phyloP scores from a whole-genome alignment of 1,284 basidiomycete species.

The Fomitopsis pinicola region DNA sequence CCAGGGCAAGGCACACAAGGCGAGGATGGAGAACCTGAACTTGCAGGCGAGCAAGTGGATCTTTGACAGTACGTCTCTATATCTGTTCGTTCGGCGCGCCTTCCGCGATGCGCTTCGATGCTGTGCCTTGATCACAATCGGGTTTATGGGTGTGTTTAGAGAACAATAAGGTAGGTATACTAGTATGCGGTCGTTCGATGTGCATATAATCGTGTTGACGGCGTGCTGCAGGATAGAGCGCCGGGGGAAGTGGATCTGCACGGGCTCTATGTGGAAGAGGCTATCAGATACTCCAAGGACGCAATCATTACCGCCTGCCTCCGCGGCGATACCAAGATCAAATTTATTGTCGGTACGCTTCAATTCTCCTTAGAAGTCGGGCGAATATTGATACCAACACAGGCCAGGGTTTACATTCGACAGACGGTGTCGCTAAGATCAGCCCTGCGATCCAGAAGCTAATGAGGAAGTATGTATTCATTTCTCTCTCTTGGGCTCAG shows the following conservation, averaged over 20 bases:
- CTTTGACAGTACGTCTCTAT: slow-evolving; percentile 54
- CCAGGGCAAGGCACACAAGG: slow-evolving; percentile 80
- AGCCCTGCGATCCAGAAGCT: slow-evolving; percentile 91
- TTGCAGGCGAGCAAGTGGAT: slow-evolving; percentile 89
- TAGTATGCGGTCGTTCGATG: not conserved
- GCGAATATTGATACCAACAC: not conserved
- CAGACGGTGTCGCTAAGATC: slow-evolving; percentile 79
- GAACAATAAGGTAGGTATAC: slow-evolving; percentile 66
- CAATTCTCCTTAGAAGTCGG: not conserved
- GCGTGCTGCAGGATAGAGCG: slow-evolving; percentile 50
- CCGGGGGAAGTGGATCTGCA: slow-evolving; percentile 85
- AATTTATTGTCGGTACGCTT: slow-evolving; percentile 78
- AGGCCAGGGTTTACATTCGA: slow-evolving; percentile 80
- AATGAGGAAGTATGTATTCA: slow-evolving; percentile 62
- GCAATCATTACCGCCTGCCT: slow-evolving; percentile 67
- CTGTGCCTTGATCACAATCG: not conserved
- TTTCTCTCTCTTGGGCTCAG: not conserved
- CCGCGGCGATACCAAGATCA: slow-evolving; percentile 66
- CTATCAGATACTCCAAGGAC: slow-evolving; percentile 66
- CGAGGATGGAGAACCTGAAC: slow-evolving; percentile 80
- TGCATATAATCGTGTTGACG: not conserved
- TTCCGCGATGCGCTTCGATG: too few relatives aligned
- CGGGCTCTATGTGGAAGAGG: slow-evolving; percentile 92
- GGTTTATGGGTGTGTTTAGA: slow-evolving; percentile 39
- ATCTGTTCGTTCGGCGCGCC: not conserved